phyloP scores from a whole-genome alignment of 805 yeast genomes.

The Nakazawaea molendinolei region DNA sequence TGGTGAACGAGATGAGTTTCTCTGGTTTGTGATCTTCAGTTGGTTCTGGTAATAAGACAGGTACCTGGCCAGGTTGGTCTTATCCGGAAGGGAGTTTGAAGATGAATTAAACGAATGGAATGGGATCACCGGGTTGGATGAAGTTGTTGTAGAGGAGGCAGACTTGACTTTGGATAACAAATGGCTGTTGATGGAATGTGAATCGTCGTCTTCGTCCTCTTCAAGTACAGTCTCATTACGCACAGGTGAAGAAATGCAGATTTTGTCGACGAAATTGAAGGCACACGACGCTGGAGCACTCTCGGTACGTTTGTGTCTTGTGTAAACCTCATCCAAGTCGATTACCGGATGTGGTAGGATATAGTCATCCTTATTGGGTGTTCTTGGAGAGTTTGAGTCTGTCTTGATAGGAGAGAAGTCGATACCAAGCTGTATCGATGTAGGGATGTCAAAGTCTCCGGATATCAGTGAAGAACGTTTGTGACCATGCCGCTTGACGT shows the following conservation, averaged over 20 bases:
- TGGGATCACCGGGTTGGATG: too few relatives aligned
- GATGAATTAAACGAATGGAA: slow-evolving; percentile 4
- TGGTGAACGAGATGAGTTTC: background rate
- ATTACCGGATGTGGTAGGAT: slow-evolving; percentile 21
- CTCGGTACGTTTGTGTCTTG: slow-evolving; percentile 10
- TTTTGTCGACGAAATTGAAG: background rate
- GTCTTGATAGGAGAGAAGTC: slow-evolving; percentile 16
- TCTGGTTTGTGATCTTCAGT: slow-evolving; percentile 13
- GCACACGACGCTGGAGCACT: slow-evolving; percentile 11
- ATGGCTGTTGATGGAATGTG: background rate
- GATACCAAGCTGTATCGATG: too few relatives aligned
- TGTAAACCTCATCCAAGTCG: slow-evolving; percentile 21
- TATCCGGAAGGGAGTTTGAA: background rate
- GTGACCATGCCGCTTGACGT: slow-evolving; percentile 61
- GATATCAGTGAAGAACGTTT: slow-evolving; percentile 84
- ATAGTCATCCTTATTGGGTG: slow-evolving; percentile 6
- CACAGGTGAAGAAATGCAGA: slow-evolving; percentile 5
- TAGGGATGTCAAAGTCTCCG: slow-evolving; percentile 62
- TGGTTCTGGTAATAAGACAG: slow-evolving; percentile 25
- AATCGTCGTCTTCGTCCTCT: slow-evolving; percentile 10
- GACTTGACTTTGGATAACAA: slow-evolving; percentile 3
- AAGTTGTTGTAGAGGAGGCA: slow-evolving; percentile 1
- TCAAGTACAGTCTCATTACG: slow-evolving; percentile 10
- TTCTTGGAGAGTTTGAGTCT: slow-evolving; percentile 17
- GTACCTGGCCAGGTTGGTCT: slow-evolving; percentile 15